These are phyloP conservation scores for Echium plantagineum DNA, from an alignment of 257 asterid species.

Conservation along the genomic window DNA sequence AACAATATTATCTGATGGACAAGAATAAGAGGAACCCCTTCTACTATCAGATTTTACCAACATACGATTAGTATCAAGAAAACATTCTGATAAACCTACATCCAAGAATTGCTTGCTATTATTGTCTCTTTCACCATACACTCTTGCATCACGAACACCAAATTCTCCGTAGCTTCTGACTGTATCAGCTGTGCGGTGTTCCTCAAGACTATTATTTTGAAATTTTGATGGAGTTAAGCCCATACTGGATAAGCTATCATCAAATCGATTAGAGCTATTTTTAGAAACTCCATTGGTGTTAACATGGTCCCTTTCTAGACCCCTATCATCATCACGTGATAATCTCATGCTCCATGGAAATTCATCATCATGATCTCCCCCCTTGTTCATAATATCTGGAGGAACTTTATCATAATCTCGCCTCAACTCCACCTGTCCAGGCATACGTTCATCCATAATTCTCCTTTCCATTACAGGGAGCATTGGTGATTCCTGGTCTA, in stretches of 20 bases:
- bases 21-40: conserved; percentile 24
- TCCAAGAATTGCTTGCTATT: conserved; percentile 12
- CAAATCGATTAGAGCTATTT: conserved; percentile 17
- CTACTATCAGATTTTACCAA: conserved; percentile 27
- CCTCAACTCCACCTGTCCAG: conserved; percentile 22
- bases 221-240: conserved; percentile 25
- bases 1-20: conserved; percentile 16
- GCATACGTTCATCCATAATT: conserved; percentile 11
- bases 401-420: conserved; percentile 1
- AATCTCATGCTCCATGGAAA: conserved; percentile 14
- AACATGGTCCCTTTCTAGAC: conserved; percentile 17
- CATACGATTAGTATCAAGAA: conserved; percentile 17
- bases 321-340: conserved; percentile 18
- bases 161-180: conserved; percentile 12
- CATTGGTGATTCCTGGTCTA: conserved; percentile 3
- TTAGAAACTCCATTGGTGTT: conserved; percentile 4
- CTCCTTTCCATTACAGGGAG: background rate
- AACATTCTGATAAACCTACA: conserved; percentile 13
- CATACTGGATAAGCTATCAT: conserved; percentile 16
- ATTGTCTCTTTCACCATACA: conserved; percentile 25
- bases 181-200: conserved; percentile 20
- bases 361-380: conserved; percentile 3
- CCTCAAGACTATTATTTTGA: conserved; percentile 25
- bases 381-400: background rate
- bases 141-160: conserved; percentile 23